Conservation (phyloP, 768 basidiomycete genomes). For the Lactarius tabidus region DNA sequence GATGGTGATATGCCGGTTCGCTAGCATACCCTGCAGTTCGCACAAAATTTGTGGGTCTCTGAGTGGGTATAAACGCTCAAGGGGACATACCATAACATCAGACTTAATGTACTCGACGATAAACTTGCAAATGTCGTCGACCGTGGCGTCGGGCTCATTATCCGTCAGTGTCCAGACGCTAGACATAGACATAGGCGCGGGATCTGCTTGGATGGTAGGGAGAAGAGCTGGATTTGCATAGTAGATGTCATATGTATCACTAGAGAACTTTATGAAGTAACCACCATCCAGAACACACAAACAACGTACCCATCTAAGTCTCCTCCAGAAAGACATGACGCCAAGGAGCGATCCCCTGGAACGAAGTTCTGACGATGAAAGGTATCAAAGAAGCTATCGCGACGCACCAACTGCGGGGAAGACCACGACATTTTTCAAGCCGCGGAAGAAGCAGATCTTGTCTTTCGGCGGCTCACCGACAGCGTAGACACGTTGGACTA, state of each 20-base stretch:
- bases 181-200: slow-evolving; percentile 39
- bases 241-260: slow-evolving; percentile 59
- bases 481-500: slow-evolving; percentile 30
- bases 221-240: slow-evolving; percentile 53
- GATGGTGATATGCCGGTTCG: slow-evolving; percentile 63
- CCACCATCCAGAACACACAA: neutral
- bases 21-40: slow-evolving; percentile 55
- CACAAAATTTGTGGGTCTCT: neutral
- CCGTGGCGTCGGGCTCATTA: slow-evolving; percentile 42
- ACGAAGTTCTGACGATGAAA: neutral
- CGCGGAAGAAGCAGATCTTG: slow-evolving; percentile 25
- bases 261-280: slow-evolving; percentile 29
- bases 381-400: neutral
- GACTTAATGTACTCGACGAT: slow-evolving; percentile 82
- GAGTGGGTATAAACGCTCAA: neutral
- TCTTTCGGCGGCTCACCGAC: slow-evolving; percentile 31
- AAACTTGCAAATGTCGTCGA: slow-evolving; percentile 75
- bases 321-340: slow-evolving; percentile 70
- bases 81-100: slow-evolving; percentile 61
- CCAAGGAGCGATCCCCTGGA: slow-evolving; percentile 55
- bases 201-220: slow-evolving; percentile 44
- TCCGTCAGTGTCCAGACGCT: slow-evolving; percentile 12
- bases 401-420: slow-evolving; percentile 25
- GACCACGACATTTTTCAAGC: slow-evolving; percentile 29
- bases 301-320: slow-evolving; percentile 65